Conservation (phyloP, 73 alveolate genomes). For the Tetrahymena elliotti region DNA sequence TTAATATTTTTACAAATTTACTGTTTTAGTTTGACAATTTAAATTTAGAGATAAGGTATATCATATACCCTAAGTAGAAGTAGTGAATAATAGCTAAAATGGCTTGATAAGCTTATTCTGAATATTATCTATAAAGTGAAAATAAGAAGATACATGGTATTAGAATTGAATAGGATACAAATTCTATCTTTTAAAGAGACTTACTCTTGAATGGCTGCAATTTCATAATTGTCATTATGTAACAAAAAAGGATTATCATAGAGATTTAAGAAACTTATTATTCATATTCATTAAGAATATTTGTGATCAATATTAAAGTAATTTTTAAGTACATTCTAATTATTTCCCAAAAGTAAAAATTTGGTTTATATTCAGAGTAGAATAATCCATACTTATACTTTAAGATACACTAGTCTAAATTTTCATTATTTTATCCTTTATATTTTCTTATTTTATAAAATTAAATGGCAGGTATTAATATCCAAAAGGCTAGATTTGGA, state of each 20-base stretch:
- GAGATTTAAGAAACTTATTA: background rate
- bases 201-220: background rate
- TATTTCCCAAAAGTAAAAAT: background rate
- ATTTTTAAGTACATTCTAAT: background rate
- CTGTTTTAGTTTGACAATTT: background rate
- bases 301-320: background rate
- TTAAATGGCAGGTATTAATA: background rate
- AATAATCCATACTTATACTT: background rate
- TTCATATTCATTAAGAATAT: background rate
- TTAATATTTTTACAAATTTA: background rate
- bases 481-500: background rate
- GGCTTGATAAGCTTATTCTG: background rate
- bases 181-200: background rate
- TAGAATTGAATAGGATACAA: background rate
- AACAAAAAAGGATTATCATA: background rate
- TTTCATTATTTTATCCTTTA: background rate
- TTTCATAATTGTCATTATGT: background rate
- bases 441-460: background rate
- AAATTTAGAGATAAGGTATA: background rate
- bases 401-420: background rate
- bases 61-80: background rate
- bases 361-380: background rate
- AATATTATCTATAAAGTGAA: background rate
- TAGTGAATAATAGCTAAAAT: background rate
- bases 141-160: background rate